phyloP scores from a whole-genome alignment of 768 basidiomycete species.

The Trametes coccinea region DNA sequence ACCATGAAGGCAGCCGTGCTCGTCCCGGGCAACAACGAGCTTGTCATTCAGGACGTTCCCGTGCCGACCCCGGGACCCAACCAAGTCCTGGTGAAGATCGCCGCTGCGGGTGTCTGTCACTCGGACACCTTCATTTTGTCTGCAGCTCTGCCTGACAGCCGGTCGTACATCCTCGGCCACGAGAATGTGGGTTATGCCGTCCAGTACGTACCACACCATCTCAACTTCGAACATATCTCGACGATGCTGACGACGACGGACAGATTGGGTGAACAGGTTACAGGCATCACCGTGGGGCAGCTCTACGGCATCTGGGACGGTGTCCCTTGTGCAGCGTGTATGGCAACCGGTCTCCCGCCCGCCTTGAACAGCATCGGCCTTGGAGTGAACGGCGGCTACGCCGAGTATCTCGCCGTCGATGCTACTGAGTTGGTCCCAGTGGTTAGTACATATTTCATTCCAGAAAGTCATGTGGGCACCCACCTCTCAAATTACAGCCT shows the following conservation, averaged over 20 bases:
- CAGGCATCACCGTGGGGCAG: background rate
- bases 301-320: constrained; percentile 5
- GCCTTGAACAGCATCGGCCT: constrained; percentile 2
- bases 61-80: constrained; percentile 4
- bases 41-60: constrained; percentile 30
- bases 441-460: background rate
- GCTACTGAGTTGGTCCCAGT: constrained; percentile 12
- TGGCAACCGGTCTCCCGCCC: background rate
- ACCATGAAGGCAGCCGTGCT: constrained; percentile 17
- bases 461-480: too few relatives aligned
- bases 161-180: constrained; percentile 13
- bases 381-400: constrained; percentile 9
- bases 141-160: constrained; percentile 1
- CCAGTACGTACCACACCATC: constrained; percentile 4
- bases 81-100: constrained; percentile 18
- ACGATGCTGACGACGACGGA: background rate
- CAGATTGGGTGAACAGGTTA: background rate
- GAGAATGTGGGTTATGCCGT: constrained; percentile 15
- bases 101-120: constrained; percentile 19
- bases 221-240: too few relatives aligned
- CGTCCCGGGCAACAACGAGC: constrained; percentile 35
- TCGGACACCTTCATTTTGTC: constrained; percentile 13
- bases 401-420: constrained; percentile 7
- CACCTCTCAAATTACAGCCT: background rate
- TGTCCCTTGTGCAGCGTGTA: background rate